Base-by-base conservation (phyloP, 345 rosid species). In the Lenwebbia sp. region DNA sequence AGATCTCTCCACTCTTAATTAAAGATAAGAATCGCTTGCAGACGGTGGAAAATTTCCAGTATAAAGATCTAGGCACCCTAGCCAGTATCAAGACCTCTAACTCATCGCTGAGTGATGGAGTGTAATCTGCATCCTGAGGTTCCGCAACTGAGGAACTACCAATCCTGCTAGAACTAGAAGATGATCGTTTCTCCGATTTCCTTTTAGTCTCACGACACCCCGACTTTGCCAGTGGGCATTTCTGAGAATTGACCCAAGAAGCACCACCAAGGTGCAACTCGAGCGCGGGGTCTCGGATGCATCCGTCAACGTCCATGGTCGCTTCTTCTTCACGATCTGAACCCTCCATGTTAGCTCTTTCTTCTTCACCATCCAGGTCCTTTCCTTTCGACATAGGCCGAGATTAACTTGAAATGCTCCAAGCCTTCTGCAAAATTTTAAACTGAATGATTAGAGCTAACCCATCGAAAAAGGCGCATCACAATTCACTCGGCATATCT, bases 51-150 rank as follows among this genome's bases (percentile, higher is more conserved):
- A 95, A 90, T 90, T 95, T 96, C 96, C 98, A 90, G 87, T 93
- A 91, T 85, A 95, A 97, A 11, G 93, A 92, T 86, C 94, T 90
- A 37, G 98, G 95, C 53, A 95, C 90, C 83, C 95, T 91, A 11
- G 97, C 97, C 82, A 93, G 90, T 74, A 96, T 96, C 89, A 88
- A 92, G 44, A 88, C 90, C 94, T 95, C 99, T 62, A 95, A 75
- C 89, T 96, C 98, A 86, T 91, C 89, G 84, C 92, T 88, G 58
- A 96, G 98, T 37, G 92, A 89, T 78, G 95, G 94, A 87, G 90
- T 82, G 88, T 95, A 96, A 96, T 96, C 99, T 95, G 98, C 98
- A 96, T 94, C 99, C 96, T 96, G 95, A 91, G 96, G 92, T 94
- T 88, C 86, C 10, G 87, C 88, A 84, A 84, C 90, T 56, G 90